Percentiles rank a stretch among this genome's conserved stretches.
phyloP scores from a whole-genome alignment of 345 rosid species.

The Corymbia maculata region DNA sequence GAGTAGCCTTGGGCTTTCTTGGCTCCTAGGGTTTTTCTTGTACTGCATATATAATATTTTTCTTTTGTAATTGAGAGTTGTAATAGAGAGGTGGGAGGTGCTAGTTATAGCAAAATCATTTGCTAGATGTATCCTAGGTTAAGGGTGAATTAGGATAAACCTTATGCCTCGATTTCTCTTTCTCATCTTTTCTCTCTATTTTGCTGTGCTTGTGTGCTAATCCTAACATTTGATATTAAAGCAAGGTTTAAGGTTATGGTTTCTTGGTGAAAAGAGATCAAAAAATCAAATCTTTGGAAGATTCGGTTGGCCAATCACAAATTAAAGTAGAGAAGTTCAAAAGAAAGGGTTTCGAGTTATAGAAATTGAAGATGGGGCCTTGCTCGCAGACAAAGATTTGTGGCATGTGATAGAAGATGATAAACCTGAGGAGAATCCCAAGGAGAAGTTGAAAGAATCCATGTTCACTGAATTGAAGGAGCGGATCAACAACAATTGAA shows the following conservation, averaged over 20 bases:
- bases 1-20: too few relatives aligned
- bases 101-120: neutral
- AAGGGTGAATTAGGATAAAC: neutral
- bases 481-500: fast-evolving
- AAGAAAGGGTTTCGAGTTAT: neutral
- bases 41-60: too few relatives aligned
- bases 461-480: neutral
- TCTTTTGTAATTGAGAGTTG: neutral
- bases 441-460: neutral
- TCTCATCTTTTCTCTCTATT: neutral
- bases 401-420: neutral
- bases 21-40: too few relatives aligned
- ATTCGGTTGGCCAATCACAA: neutral
- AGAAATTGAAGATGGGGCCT: neutral
- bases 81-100: fast-evolving
- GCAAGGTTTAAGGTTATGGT: neutral
- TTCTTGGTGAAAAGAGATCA: neutral
- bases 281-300: neutral
- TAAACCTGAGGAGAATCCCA: neutral
- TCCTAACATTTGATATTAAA: neutral
- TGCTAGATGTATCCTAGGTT: neutral
- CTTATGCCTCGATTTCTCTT: neutral
- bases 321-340: neutral
- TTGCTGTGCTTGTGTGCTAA: neutral
- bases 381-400: neutral